Conservation (phyloP, 768 basidiomycete genomes). For the Leucosporidium scottii region DNA sequence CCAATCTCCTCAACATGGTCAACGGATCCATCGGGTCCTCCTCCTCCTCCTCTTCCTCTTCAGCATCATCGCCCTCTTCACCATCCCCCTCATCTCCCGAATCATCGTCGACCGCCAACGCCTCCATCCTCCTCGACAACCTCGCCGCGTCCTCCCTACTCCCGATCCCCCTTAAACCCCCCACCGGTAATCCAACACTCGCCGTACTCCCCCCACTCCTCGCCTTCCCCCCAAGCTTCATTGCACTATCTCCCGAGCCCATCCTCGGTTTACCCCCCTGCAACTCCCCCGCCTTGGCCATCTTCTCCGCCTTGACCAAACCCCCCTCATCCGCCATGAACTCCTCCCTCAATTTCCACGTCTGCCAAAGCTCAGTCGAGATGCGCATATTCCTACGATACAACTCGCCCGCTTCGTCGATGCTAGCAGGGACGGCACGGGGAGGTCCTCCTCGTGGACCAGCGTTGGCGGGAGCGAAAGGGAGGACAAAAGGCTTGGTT, state of each 20-base stretch:
- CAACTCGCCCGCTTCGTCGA: constrained; percentile 88
- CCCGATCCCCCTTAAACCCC: neutral
- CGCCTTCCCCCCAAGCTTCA: constrained; percentile 4
- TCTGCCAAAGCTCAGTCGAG: constrained; percentile 78
- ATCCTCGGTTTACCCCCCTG: neutral
- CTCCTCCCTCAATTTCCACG: constrained; percentile 92
- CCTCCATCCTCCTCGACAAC: constrained; percentile 18
- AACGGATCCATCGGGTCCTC: constrained; percentile 38
- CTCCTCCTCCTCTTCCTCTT: constrained; percentile 33
- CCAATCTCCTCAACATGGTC: constrained; percentile 29
- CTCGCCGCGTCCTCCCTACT: constrained; percentile 1
- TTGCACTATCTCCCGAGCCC: neutral
- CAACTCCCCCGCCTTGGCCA: constrained; percentile 3
- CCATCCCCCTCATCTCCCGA: constrained; percentile 7
- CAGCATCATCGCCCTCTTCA: no score
- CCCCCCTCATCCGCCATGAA: constrained; percentile 92
- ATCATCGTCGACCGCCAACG: constrained; percentile 31
- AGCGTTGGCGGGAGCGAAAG: constrained; percentile 61
- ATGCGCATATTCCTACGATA: constrained; percentile 87
- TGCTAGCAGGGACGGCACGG: constrained; percentile 82
- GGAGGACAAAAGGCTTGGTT: constrained; percentile 84
- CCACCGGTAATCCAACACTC: constrained; percentile 1
- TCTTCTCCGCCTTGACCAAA: constrained; percentile 48
- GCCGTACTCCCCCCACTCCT: constrained; percentile 7
- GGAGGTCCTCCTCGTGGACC: constrained; percentile 50